phyloP scores from a whole-genome alignment of 768 basidiomycete species.

The Phaffia australis region DNA sequence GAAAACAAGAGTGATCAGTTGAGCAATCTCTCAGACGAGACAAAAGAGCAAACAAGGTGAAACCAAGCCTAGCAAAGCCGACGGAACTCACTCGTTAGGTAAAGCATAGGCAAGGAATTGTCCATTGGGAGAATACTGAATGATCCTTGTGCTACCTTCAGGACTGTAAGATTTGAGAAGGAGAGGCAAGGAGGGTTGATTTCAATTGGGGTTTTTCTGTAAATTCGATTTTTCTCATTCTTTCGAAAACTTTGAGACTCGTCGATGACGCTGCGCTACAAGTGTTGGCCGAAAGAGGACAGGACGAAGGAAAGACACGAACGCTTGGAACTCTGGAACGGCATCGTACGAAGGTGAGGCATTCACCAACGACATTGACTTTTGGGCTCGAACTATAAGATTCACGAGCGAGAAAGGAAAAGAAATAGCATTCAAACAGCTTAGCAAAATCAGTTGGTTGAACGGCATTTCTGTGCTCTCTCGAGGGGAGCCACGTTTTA shows the following conservation, averaged over 20 bases:
- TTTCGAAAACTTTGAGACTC: background rate
- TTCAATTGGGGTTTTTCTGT: background rate
- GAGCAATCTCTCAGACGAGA: too few relatives aligned
- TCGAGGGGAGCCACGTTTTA: background rate
- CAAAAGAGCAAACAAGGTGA: too few relatives aligned
- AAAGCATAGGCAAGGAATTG: conserved; percentile 30
- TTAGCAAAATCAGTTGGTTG: background rate
- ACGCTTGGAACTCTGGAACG: conserved; percentile 48
- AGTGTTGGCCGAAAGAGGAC: too few relatives aligned
- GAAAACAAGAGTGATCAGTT: conserved; percentile 6
- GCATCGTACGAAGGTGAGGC: conserved; percentile 65
- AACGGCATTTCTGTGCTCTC: background rate
- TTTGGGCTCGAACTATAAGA: conserved; percentile 77
- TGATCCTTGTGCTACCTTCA: conserved; percentile 12
- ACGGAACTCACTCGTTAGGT: conserved; percentile 23
- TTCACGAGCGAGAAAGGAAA: background rate
- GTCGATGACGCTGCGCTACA: background rate
- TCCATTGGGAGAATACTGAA: conserved; percentile 30
- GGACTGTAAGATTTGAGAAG: conserved; percentile 14
- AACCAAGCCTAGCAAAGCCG: too few relatives aligned
- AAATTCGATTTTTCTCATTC: too few relatives aligned
- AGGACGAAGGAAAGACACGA: conserved; percentile 22
- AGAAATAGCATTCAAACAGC: background rate
- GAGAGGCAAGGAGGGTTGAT: background rate
- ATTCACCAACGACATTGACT: conserved; percentile 72